Evolutionary conservation across 345 rosid genomes (phyloP).

Genomic region (Gossypium bickii): DNA sequence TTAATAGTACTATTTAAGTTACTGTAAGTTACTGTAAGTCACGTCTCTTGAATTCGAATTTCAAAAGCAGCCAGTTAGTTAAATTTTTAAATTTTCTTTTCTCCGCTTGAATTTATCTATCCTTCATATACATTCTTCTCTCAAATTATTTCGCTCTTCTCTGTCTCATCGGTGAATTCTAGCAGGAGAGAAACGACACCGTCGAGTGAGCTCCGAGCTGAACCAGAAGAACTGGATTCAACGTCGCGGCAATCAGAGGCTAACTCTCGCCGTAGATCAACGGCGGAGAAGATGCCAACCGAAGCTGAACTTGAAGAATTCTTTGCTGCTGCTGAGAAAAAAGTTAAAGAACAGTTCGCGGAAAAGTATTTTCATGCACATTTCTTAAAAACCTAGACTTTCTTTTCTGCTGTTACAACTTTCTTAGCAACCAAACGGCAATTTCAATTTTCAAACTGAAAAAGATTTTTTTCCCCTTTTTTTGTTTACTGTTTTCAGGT

Average conservation of each 20-base stretch:
- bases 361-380: conserved; percentile 44
- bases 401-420: not conserved
- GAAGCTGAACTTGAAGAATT: conserved; percentile 62
- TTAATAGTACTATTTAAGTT: not conserved
- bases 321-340: conserved; percentile 54
- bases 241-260: conserved; percentile 29
- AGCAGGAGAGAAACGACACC: conserved; percentile 40
- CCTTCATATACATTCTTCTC: not conserved
- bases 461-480: not conserved
- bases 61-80: conserved; percentile 22
- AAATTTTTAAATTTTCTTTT: not conserved
- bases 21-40: not conserved
- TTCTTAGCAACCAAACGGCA: conserved; percentile 10
- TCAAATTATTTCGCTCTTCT: not conserved
- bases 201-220: conserved; percentile 30
- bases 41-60: conserved; percentile 26
- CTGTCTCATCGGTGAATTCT: not conserved
- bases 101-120: not conserved
- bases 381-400: not conserved
- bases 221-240: conserved; percentile 36
- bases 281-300: conserved; percentile 42
- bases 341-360: conserved; percentile 32
- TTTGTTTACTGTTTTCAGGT: conserved; percentile 31
- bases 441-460: not conserved
- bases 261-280: conserved; percentile 33